phyloP scores from a whole-genome alignment of 495 filamentous ascomycete species.

The Hypoxylon perforatum region DNA sequence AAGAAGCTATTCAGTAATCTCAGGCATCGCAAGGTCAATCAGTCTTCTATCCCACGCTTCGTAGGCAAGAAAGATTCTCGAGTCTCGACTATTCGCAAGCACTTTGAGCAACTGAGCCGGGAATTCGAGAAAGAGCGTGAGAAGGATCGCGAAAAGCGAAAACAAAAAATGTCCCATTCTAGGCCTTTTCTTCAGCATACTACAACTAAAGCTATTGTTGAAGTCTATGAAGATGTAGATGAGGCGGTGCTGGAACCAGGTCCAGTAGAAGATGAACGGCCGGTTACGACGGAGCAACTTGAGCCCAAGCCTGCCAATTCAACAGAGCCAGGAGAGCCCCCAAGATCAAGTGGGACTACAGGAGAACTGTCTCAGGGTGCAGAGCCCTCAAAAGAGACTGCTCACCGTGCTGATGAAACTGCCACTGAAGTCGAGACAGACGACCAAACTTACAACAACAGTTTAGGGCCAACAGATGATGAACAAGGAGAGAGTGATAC shows the following conservation, averaged over 20 bases:
- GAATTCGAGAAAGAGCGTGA: conserved; percentile 97
- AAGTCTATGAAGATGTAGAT: conserved; percentile 91
- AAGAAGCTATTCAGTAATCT: conserved; percentile 77
- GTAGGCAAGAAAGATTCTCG: conserved; percentile 75
- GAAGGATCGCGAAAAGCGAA: conserved; percentile 82
- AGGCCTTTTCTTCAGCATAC: conserved; percentile 85
- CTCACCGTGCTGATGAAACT: conserved; percentile 49
- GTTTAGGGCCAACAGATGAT: conserved; percentile 62
- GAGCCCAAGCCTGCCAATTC: conserved; percentile 42
- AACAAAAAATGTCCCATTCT: conserved; percentile 81
- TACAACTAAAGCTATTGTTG: conserved; percentile 94
- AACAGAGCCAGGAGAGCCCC: conserved; percentile 44
- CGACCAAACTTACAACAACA: conserved; percentile 61
- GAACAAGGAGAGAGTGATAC: conserved; percentile 79
- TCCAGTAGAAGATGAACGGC: conserved; percentile 73
- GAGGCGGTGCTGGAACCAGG: conserved; percentile 90
- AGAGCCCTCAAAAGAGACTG: conserved; percentile 8
- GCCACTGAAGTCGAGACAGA: conserved; percentile 62
- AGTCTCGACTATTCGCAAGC: conserved; percentile 88
- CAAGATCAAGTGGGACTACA: conserved; percentile 24
- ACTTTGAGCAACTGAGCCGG: conserved; percentile 94
- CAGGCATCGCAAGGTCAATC: conserved; percentile 70
- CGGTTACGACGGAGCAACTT: conserved; percentile 39
- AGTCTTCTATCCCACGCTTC: conserved; percentile 90
- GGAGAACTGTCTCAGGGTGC: conserved; percentile 7